These are phyloP conservation scores for Tolypocladium amazonense DNA, from an alignment of 2,329 filamentous ascomycete species.

Conservation along the genomic window DNA sequence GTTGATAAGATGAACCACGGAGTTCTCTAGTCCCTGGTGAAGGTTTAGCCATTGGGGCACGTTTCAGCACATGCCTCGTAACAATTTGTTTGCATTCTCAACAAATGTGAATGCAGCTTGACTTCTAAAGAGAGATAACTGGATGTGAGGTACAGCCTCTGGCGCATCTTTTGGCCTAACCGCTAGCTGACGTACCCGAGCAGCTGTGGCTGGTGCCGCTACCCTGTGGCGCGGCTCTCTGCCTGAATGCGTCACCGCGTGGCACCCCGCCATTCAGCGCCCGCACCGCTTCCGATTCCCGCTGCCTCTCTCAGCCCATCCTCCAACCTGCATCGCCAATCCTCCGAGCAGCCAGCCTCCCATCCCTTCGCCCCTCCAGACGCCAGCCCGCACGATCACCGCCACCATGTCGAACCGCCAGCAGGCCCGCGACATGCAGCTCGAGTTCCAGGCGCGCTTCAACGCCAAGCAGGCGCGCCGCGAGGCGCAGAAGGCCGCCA, in stretches of 20 bases:
- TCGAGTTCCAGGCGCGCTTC: slow-evolving; percentile 54
- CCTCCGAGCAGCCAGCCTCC: not conserved
- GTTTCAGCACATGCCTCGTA: too few species aligned
- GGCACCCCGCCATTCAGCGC: slow-evolving; percentile 6
- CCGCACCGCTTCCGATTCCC: slow-evolving; percentile 1
- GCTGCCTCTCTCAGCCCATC: not conserved
- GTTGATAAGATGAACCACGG: too few species aligned
- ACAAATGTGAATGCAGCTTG: too few species aligned
- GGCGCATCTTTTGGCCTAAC: too few species aligned
- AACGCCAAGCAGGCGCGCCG: slow-evolving; percentile 52
- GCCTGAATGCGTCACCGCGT: slow-evolving; percentile 2
- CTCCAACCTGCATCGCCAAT: not conserved
- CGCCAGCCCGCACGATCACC: not conserved
- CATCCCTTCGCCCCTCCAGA: not conserved
- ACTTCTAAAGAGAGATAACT: too few species aligned
- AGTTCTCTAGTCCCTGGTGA: too few species aligned
- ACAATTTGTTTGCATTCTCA: too few species aligned
- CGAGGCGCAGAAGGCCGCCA: slow-evolving; percentile 49
- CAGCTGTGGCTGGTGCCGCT: not conserved
- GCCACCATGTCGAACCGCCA: slow-evolving; percentile 53
- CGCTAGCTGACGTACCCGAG: too few species aligned
- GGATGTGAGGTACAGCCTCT: too few species aligned
- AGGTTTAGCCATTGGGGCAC: too few species aligned
- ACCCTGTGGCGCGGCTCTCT: not conserved
- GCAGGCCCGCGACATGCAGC: slow-evolving; percentile 48